A percentile compares a stretch with the other conserved stretches of the same genome.
Conservation (phyloP, 106 monocot species). For the Allium cepa region DNA sequence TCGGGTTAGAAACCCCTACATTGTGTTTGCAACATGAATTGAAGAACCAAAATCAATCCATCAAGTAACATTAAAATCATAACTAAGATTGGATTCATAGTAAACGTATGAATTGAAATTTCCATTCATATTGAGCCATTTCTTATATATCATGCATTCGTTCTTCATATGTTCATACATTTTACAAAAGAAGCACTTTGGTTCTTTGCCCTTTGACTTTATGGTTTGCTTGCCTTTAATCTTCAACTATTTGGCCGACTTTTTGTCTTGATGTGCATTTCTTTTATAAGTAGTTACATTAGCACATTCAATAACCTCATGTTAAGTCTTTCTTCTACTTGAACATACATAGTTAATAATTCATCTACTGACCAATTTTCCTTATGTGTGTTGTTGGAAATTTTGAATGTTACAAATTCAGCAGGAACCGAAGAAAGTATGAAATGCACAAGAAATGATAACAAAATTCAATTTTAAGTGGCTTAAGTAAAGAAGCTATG, state of each 20-base stretch:
- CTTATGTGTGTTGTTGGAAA: background rate
- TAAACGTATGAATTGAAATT: background rate
- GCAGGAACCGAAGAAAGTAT: background rate
- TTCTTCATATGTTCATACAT: background rate
- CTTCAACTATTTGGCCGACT: no score
- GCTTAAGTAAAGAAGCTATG: background rate
- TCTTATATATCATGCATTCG: background rate
- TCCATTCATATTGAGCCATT: background rate
- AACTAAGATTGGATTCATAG: background rate
- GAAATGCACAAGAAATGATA: conserved; percentile 4
- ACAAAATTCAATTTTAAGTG: conserved; percentile 2
- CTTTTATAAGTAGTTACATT: background rate
- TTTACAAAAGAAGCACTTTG: background rate
- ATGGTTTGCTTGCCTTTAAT: background rate
- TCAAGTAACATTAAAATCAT: background rate
- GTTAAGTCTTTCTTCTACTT: background rate
- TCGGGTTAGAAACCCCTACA: background rate
- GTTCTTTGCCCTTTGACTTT: background rate
- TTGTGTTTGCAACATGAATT: background rate
- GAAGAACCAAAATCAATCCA: background rate
- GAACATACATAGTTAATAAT: background rate
- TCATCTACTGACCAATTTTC: background rate
- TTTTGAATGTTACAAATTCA: background rate
- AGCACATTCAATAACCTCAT: background rate
- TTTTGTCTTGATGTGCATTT: background rate